phyloP scores from a whole-genome alignment of 371 early-diverging fungal species.

The Funneliformis caledonium region DNA sequence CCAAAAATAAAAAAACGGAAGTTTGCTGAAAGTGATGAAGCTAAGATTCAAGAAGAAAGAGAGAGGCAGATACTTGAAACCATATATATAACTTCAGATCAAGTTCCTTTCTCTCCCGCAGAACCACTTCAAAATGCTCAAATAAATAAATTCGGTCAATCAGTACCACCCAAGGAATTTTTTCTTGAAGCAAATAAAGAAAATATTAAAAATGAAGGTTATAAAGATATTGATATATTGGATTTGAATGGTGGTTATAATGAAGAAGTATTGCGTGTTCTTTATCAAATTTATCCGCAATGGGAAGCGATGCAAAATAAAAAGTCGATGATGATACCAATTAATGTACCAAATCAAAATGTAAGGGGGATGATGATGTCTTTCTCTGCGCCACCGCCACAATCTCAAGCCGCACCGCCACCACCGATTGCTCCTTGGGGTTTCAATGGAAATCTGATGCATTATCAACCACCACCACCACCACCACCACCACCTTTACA shows the following conservation, averaged over 20 bases:
- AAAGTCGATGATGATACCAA: background rate
- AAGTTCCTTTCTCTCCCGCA: conserved; percentile 26
- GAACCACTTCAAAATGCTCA: conserved; percentile 22
- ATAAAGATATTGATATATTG: background rate
- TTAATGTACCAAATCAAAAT: background rate
- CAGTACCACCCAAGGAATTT: background rate
- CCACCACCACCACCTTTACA: background rate
- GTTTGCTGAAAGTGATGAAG: conserved; percentile 18
- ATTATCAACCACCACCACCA: conserved; percentile 4
- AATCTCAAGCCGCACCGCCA: conserved; percentile 13
- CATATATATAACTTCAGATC: conserved; percentile 19
- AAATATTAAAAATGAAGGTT: background rate
- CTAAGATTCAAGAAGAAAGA: conserved; percentile 19
- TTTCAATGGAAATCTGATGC: background rate
- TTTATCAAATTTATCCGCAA: background rate
- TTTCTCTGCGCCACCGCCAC: background rate
- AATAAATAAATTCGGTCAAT: background rate
- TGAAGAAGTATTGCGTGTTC: conserved; percentile 9
- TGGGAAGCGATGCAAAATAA: conserved; percentile 13
- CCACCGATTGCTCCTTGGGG: background rate
- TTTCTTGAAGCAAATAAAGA: conserved; percentile 13
- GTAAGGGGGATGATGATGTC: background rate
- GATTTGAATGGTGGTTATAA: background rate
- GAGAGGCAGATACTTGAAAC: conserved; percentile 18
- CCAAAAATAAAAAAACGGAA: background rate